A percentile compares a stretch with the other conserved stretches of the same genome.
Conservation (phyloP, 2,329 filamentous ascomycete genomes). For the Coleophoma crateriformis region DNA sequence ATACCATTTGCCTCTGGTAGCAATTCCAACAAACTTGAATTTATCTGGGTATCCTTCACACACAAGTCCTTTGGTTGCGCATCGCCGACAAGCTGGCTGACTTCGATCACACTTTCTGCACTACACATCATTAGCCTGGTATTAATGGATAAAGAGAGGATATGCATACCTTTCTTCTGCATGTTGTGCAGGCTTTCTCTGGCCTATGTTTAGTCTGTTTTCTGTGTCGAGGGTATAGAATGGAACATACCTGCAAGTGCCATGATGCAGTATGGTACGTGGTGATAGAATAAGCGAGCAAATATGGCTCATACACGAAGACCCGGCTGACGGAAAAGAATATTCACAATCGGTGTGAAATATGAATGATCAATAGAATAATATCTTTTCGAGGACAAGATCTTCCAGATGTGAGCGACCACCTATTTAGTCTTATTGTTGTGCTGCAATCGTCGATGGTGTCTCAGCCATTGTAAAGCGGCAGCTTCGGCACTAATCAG, state of each 20-base stretch:
- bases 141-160: too few species aligned
- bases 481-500: too few species aligned
- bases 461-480: too few species aligned
- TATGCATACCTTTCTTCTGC: background rate
- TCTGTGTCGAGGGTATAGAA: background rate
- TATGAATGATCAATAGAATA: too few species aligned
- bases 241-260: background rate
- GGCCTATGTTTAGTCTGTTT: background rate
- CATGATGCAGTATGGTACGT: background rate
- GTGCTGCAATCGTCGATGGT: too few species aligned
- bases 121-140: background rate
- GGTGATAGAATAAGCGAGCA: too few species aligned
- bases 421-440: too few species aligned
- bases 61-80: background rate
- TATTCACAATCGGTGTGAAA: too few species aligned
- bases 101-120: background rate
- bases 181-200: background rate
- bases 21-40: background rate
- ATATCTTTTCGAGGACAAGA: too few species aligned
- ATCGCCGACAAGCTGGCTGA: background rate
- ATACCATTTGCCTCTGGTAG: background rate
- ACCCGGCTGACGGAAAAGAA: too few species aligned
- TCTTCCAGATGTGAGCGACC: too few species aligned
- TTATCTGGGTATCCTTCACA: background rate
- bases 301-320: too few species aligned